Base-by-base conservation (phyloP, 2,329 filamentous ascomycete genomes). In the Claviceps maximensis region DNA sequence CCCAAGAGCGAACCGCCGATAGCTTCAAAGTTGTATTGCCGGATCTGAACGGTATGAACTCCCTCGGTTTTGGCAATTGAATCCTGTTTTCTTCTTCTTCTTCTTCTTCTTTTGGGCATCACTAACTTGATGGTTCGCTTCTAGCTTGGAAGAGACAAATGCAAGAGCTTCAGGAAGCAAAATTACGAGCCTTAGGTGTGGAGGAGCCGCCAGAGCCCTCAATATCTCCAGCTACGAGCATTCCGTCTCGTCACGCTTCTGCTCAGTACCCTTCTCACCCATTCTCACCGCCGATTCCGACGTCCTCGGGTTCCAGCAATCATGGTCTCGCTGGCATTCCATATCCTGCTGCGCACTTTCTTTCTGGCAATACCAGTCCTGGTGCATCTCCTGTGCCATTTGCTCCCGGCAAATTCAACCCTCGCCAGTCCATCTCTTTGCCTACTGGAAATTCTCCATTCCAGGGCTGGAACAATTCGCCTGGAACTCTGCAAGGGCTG, bases 161-260 rank as follows among this genome's bases (percentile, higher is more conserved):
- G 54, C 79, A 86, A 52, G 84, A 86, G 59, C 73, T 97, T 38
- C 83, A 87, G 59, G 93, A 98, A 71, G 89, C 91, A 56, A 98
- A 96, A 70, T 75, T 98, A 51, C 83, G 89, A 56, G 90, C 91
- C 50, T 76, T 98, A 53, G 93, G 93, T 58, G 93, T 83, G 38
- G 82, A 85, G 6, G 87, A 93, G 50, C 80, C 82, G 12, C 71
- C 78, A 55, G 72, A 78, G 4, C 71, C 75, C 44, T 80, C 82
- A 3, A 76, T 84, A 58, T 91, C 89, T 15, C 83, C 84, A 10
- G 79, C 73, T n/a, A 74, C 74, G 3, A 76, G 78, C 10, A 73
- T 76, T 50, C 72, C 84, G 58, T 84, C 82, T 61, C 75, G 84
- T 54, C 84, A 86, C 61, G 74, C 82, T 23, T 89, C 88, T 9